Conservation (phyloP, 225 moss, liverwort and hornwort genomes). For the Takakia lepidozioides region DNA sequence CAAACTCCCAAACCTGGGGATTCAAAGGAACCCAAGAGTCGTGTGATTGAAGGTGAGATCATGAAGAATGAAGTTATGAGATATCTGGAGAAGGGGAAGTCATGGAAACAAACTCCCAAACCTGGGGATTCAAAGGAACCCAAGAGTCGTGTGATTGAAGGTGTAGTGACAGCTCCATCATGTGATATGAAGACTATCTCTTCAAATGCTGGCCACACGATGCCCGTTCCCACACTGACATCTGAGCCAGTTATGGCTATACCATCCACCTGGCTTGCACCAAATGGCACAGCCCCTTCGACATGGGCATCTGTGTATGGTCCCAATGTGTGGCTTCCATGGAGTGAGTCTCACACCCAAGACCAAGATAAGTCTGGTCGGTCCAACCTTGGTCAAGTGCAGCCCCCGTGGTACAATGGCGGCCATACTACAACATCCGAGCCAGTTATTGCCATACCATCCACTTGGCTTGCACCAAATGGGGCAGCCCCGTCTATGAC, state of each 20-base stretch:
- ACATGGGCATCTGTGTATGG: too few species aligned
- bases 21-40: too few species aligned
- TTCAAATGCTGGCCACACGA: not conserved
- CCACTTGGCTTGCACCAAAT: slow-evolving; percentile 6
- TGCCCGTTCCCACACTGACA: not conserved
- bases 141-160: too few species aligned
- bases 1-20: slow-evolving; percentile 1
- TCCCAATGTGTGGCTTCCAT: too few species aligned
- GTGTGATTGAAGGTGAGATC: too few species aligned
- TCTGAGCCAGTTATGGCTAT: slow-evolving; percentile 3
- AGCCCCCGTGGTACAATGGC: too few species aligned
- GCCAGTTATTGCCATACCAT: slow-evolving; percentile 6
- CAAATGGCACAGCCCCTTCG: slow-evolving; percentile 5
- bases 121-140: slow-evolving; percentile 2
- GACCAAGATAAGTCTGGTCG: too few species aligned
- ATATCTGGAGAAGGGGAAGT: slow-evolving; percentile 10
- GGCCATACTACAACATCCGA: too few species aligned
- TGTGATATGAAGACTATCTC: not conserved
- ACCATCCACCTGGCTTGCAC: slow-evolving; percentile 5
- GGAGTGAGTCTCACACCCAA: too few species aligned
- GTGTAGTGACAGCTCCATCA: slow-evolving; percentile 1
- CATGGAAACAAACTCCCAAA: slow-evolving; percentile 3
- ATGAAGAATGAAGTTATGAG: slow-evolving; percentile 20
- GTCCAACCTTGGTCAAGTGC: too few species aligned
- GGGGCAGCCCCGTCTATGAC: not conserved